Conservation (phyloP, 495 filamentous ascomycete species). For the Penicillium macrosclerotiorum region DNA sequence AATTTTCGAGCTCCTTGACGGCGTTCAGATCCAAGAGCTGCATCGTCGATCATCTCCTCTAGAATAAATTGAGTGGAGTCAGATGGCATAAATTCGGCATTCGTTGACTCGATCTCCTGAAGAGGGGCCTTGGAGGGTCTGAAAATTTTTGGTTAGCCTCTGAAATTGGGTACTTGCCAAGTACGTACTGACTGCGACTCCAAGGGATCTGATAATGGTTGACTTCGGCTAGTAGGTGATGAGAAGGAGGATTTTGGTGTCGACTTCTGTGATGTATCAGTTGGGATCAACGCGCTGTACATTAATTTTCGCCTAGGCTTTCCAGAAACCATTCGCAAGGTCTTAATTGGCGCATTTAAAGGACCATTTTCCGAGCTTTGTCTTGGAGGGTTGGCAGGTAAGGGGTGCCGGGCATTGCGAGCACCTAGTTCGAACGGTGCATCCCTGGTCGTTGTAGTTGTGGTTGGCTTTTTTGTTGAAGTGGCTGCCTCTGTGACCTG, state of each 20-base stretch:
- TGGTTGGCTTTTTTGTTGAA: no score
- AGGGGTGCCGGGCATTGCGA: no score
- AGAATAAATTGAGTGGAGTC: conserved; percentile 31
- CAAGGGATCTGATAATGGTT: background rate
- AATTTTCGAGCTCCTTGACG: background rate
- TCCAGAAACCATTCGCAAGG: conserved; percentile 32
- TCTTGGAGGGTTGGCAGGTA: conserved; percentile 1
- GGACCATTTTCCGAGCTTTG: background rate
- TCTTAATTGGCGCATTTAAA: conserved; percentile 12
- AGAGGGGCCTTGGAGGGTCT: conserved; percentile 4
- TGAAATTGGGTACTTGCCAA: background rate
- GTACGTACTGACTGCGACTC: conserved; percentile 36
- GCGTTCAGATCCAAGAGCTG: background rate
- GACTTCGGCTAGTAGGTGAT: conserved; percentile 7
- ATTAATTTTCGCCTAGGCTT: conserved; percentile 49
- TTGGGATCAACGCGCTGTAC: conserved; percentile 43
- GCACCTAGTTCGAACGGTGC: no score
- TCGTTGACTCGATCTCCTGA: conserved; percentile 5
- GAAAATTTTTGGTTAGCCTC: conserved; percentile 21
- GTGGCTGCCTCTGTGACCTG: no score
- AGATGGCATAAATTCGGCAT: conserved; percentile 28
- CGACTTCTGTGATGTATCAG: conserved; percentile 13
- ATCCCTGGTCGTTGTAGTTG: background rate
- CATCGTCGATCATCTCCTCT: conserved; percentile 26
- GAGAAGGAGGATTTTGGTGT: conserved; percentile 4